Conservation (phyloP, 805 yeast genomes). For the Saccharomyces mikatae region DNA sequence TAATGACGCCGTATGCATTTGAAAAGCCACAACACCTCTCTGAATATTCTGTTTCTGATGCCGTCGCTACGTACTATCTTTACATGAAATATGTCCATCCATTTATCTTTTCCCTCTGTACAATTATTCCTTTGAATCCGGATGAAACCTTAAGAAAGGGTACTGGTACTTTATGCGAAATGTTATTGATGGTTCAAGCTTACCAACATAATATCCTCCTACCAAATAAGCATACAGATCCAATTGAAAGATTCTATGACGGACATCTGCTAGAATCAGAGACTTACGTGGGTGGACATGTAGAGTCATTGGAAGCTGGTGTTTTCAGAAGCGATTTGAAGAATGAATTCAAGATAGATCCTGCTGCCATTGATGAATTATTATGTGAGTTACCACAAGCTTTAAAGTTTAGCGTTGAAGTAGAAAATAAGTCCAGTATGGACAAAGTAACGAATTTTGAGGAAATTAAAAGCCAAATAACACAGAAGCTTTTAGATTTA, state of each 20-base stretch:
- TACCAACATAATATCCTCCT: conserved; percentile 65
- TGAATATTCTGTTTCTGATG: conserved; percentile 98
- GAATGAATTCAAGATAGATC: conserved; percentile 67
- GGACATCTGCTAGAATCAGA: conserved; percentile 92
- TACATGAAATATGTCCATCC: conserved; percentile 97
- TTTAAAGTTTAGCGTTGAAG: conserved; percentile 71
- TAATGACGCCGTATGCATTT: conserved; percentile 96
- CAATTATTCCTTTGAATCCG: conserved; percentile 91
- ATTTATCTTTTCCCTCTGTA: conserved; percentile 88
- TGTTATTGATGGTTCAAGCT: conserved; percentile 95
- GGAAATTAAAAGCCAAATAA: conserved; percentile 58
- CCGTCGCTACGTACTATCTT: conserved; percentile 94
- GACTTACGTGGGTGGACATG: conserved; percentile 98
- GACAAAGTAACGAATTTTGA: conserved; percentile 76
- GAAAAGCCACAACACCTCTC: conserved; percentile 88
- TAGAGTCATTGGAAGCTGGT: conserved; percentile 95
- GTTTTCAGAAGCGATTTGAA: conserved; percentile 87
- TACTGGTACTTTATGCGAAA: conserved; percentile 97
- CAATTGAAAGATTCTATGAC: conserved; percentile 87
- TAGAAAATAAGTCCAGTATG: conserved; percentile 65
- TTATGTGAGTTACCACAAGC: conserved; percentile 66
- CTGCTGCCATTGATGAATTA: conserved; percentile 75
- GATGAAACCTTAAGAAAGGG: conserved; percentile 95
- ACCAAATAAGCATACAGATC: conserved; percentile 92
- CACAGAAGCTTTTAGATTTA: conserved; percentile 46